A percentile compares a stretch with the other conserved stretches of the same genome.
phyloP scores from a whole-genome alignment of 2,329 filamentous ascomycete genomes.

The Pleoardoris graminearum region DNA sequence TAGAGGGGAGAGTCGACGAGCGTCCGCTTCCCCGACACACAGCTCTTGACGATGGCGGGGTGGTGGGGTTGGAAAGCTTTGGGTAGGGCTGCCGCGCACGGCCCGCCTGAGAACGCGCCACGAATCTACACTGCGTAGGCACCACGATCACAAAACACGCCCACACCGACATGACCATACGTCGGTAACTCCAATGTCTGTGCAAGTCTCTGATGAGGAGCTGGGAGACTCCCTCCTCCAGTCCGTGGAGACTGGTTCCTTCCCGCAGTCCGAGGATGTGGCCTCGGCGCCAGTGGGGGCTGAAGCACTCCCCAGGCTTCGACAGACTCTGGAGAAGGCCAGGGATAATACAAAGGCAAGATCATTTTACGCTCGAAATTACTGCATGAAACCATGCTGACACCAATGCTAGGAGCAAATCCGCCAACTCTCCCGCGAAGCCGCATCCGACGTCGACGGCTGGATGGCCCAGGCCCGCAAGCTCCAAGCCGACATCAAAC shows the following conservation, averaged over 20 bases:
- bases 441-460: slow-evolving; percentile 75
- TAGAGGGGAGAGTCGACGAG: background rate
- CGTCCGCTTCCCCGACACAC: background rate
- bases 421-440: slow-evolving; percentile 73
- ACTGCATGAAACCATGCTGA: slow-evolving; percentile 6
- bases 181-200: slow-evolving; percentile 29
- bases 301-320: slow-evolving; percentile 53
- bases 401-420: slow-evolving; percentile 61
- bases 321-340: slow-evolving; percentile 56
- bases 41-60: slow-evolving; percentile 7
- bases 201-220: slow-evolving; percentile 35
- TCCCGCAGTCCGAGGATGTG: slow-evolving; percentile 61
- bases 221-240: slow-evolving; percentile 66
- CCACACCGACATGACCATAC: slow-evolving; percentile 22
- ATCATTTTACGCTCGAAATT: background rate
- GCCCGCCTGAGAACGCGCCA: background rate
- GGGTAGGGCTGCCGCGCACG: slow-evolving; percentile 4
- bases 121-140: slow-evolving; percentile 14
- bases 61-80: background rate
- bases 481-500: slow-evolving; percentile 82
- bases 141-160: background rate
- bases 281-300: slow-evolving; percentile 57
- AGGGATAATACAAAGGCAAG: slow-evolving; percentile 58
- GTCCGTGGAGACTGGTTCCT: slow-evolving; percentile 61
- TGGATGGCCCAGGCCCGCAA: slow-evolving; percentile 86